phyloP scores from a whole-genome alignment of 345 rosid genomes.

The Citrus hindsii region DNA sequence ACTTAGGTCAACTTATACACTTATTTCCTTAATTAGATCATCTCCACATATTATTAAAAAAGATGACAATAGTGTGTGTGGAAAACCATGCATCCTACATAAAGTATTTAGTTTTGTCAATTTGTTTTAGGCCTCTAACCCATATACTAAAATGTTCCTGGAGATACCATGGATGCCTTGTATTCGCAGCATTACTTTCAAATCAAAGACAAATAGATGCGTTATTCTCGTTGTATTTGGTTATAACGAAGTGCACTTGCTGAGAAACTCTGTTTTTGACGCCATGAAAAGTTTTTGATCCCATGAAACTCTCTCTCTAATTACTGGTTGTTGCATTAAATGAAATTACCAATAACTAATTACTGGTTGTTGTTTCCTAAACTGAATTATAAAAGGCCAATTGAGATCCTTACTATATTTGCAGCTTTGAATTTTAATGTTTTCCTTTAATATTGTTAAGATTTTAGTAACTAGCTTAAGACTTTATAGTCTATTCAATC shows the following conservation, averaged over 20 bases:
- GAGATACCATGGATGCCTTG: not conserved
- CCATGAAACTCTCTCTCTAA: not conserved
- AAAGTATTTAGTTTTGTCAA: not conserved
- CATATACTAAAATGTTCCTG: not conserved
- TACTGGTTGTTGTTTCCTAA: not conserved
- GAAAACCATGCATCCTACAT: not conserved
- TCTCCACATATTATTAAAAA: not conserved
- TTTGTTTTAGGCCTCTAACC: not conserved
- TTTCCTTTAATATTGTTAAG: not conserved
- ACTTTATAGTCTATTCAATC: not conserved
- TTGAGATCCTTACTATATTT: not conserved
- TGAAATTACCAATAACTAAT: not conserved
- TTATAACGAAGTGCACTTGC: too few species aligned
- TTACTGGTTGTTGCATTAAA: not conserved
- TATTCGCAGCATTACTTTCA: not conserved
- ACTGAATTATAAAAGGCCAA: not conserved
- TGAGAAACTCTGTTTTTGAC: too few species aligned
- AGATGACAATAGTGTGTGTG: not conserved
- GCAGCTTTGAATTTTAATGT: not conserved
- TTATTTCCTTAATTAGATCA: not conserved
- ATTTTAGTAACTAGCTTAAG: constrained; percentile 5
- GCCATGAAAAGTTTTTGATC: too few species aligned
- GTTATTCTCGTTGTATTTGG: not conserved
- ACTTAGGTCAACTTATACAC: not conserved
- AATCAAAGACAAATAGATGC: not conserved